Evolutionary conservation across 2,329 filamentous ascomycete species (phyloP).

Genomic region (Escovopsis sp.): DNA sequence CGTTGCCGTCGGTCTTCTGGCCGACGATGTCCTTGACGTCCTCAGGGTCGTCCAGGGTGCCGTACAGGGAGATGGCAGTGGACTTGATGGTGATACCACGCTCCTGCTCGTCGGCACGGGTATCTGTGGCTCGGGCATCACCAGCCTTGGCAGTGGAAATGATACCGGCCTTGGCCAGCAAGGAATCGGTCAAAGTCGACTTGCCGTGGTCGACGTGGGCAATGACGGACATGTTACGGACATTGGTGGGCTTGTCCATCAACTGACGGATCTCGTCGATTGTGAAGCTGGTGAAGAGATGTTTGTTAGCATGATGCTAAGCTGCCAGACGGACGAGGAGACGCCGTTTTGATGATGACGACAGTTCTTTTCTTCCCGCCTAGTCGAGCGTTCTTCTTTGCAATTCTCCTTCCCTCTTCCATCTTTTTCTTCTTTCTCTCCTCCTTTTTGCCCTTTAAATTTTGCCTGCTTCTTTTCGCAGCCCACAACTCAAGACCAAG

Average conservation of each 20-base stretch:
- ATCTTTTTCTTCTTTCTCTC: too few species aligned
- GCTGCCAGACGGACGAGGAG: too few species aligned
- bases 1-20: slow-evolving; percentile 76
- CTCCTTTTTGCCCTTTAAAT: too few species aligned
- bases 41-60: slow-evolving; percentile 62
- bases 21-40: slow-evolving; percentile 90
- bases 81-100: slow-evolving; percentile 99
- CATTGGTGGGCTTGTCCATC: slow-evolving; percentile 68
- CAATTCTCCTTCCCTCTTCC: too few species aligned
- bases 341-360: too few species aligned
- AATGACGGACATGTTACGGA: slow-evolving; percentile 99
- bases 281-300: slow-evolving; percentile 61
- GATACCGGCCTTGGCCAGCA: slow-evolving; percentile 98
- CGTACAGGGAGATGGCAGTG: slow-evolving; percentile 97
- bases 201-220: slow-evolving; percentile 99
- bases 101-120: slow-evolving; percentile 94
- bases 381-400: too few species aligned
- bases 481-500: too few species aligned
- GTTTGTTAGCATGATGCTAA: slow-evolving; percentile 30
- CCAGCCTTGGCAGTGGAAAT: slow-evolving; percentile 97
- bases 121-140: slow-evolving; percentile 92
- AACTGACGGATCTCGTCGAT: slow-evolving; percentile 76
- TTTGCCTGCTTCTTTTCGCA: too few species aligned
- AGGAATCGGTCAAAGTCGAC: slow-evolving; percentile 97
- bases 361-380: too few species aligned